Evolutionary conservation across 306 rosid species (phyloP).

Genomic region (Cicer pinnatifidum): DNA sequence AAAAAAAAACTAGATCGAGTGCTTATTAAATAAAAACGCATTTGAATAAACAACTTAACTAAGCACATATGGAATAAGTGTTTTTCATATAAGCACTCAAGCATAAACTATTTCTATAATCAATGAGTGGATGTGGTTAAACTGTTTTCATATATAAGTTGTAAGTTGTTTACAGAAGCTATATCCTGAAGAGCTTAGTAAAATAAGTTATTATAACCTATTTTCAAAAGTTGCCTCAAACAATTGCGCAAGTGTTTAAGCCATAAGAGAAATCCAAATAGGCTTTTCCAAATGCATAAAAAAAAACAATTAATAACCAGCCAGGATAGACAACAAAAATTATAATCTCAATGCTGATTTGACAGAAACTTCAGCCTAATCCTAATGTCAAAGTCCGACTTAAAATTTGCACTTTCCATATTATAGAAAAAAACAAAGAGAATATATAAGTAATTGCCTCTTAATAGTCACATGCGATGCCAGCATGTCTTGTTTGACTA

Average conservation of each 20-base stretch:
- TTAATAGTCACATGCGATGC: slow-evolving; percentile 20
- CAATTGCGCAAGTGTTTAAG: background rate
- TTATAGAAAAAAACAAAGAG: slow-evolving; percentile 25
- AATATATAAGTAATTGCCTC: background rate
- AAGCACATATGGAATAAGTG: background rate
- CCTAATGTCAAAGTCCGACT: slow-evolving; percentile 12
- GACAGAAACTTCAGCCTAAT: slow-evolving; percentile 36
- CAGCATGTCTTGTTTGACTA: slow-evolving; percentile 8
- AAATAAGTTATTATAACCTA: slow-evolving; percentile 1
- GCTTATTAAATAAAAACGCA: background rate
- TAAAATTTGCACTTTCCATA: slow-evolving; percentile 24
- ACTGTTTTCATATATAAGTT: background rate
- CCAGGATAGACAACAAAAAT: background rate
- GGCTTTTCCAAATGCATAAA: background rate
- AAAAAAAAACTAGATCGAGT: background rate
- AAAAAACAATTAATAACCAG: background rate
- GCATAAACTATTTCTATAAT: background rate
- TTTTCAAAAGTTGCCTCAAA: background rate
- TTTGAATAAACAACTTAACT: slow-evolving; percentile 1
- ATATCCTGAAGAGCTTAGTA: background rate
- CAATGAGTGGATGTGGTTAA: background rate
- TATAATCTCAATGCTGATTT: slow-evolving; percentile 23
- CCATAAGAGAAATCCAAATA: background rate
- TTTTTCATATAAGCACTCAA: background rate
- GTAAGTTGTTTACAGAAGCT: no score